Conservation (phyloP, 1,284 basidiomycete species). For the Chondrostereum purpureum region DNA sequence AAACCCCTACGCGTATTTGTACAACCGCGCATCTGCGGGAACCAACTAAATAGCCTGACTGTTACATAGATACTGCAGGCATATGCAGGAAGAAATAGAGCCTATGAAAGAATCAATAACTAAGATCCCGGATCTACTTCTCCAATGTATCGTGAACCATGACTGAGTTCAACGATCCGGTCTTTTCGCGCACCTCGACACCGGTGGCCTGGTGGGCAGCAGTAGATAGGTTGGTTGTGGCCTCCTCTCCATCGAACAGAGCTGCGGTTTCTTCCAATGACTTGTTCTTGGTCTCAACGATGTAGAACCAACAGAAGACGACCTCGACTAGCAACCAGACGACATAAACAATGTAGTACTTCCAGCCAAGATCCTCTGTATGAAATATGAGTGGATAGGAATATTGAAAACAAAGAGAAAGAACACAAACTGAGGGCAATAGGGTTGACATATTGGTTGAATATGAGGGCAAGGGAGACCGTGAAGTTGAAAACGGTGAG, state of each 20-base stretch:
- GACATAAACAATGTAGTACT: constrained; percentile 38
- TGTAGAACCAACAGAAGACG: constrained; percentile 31
- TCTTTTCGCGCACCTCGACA: neutral
- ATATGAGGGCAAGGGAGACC: constrained; percentile 60
- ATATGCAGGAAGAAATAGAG: too few relatives aligned
- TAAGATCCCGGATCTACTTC: too few relatives aligned
- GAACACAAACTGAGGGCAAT: constrained; percentile 40
- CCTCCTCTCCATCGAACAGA: constrained; percentile 55
- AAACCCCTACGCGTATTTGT: too few relatives aligned
- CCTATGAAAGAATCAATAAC: too few relatives aligned
- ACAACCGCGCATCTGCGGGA: too few relatives aligned
- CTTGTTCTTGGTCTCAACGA: constrained; percentile 45
- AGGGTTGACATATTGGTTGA: constrained; percentile 80
- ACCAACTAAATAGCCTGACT: too few relatives aligned
- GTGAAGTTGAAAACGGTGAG: constrained; percentile 66
- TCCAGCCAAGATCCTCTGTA: constrained; percentile 48
- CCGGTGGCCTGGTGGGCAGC: neutral
- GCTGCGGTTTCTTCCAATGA: constrained; percentile 71
- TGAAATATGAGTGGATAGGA: constrained; percentile 5
- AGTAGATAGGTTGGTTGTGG: neutral
- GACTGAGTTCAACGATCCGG: too few relatives aligned
- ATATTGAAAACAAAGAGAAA: neutral
- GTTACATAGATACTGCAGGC: too few relatives aligned
- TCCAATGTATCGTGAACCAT: too few relatives aligned
- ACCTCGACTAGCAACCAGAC: constrained; percentile 24